phyloP scores from a whole-genome alignment of 2,329 filamentous ascomycete genomes.

The Orbilia blumenaviensis region DNA sequence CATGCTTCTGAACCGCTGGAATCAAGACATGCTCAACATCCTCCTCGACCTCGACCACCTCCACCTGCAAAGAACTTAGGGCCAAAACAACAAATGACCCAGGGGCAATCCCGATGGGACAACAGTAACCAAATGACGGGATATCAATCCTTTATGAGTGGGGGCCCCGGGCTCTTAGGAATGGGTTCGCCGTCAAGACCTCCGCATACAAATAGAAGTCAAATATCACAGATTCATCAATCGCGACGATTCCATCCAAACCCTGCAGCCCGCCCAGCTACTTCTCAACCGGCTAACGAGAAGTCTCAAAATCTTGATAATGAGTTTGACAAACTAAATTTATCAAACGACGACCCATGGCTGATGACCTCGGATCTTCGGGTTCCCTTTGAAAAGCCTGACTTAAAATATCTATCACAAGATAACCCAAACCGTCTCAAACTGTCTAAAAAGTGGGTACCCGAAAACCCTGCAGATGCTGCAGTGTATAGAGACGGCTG shows the following conservation, averaged over 20 bases:
- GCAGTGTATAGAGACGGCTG: neutral
- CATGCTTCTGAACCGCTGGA: neutral
- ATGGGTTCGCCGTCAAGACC: neutral
- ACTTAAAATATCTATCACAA: neutral
- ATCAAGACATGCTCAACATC: too few species aligned
- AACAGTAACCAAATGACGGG: neutral
- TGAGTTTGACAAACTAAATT: constrained; percentile 1
- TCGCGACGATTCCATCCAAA: neutral
- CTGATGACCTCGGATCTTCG: neutral
- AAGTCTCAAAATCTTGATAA: neutral
- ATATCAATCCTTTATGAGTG: neutral
- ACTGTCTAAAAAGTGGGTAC: constrained; percentile 1
- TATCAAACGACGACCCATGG: neutral
- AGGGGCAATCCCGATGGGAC: neutral
- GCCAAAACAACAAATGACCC: neutral
- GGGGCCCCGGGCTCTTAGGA: neutral
- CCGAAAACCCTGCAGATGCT: neutral
- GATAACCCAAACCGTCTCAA: neutral
- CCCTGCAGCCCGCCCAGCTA: neutral
- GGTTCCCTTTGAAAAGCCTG: neutral
- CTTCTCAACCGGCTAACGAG: neutral
- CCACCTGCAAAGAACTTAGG: neutral
- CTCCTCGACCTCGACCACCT: neutral
- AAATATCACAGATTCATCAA: neutral
- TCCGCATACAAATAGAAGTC: neutral